These are phyloP conservation scores for Penstemon eatonii DNA, from an alignment of 257 asterid genomes.

Conservation along the genomic window DNA sequence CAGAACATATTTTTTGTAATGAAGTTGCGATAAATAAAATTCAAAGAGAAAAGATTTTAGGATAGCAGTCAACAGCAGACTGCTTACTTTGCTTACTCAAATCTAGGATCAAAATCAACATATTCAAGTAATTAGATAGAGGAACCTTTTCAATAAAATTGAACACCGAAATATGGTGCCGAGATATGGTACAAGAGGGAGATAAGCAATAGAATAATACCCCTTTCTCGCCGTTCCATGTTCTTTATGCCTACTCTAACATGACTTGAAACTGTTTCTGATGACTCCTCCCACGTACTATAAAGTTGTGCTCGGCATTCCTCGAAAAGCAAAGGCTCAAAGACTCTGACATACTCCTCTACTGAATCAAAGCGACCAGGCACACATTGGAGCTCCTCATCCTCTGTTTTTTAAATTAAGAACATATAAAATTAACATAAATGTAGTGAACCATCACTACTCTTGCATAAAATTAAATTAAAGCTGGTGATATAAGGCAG, in stretches of 20 bases:
- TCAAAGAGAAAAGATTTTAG: constrained; percentile 14
- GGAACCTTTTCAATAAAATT: constrained; percentile 9
- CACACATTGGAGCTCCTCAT: constrained; percentile 86
- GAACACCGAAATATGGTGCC: constrained; percentile 9
- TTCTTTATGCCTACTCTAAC: constrained; percentile 73
- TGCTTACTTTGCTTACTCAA: constrained; percentile 17
- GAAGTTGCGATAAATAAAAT: constrained; percentile 2
- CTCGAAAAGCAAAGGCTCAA: constrained; percentile 98
- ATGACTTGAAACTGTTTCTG: constrained; percentile 64
- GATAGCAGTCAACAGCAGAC: constrained; percentile 27
- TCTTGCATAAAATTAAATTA: constrained; percentile 3
- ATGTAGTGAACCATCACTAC: not conserved
- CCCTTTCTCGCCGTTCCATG: constrained; percentile 93
- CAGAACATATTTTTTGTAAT: not conserved
- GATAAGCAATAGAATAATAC: constrained; percentile 39
- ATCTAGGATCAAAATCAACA: constrained; percentile 20
- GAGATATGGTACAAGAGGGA: constrained; percentile 17
- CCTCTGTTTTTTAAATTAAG: constrained; percentile 59
- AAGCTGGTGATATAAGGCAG: not conserved
- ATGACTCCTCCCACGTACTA: constrained; percentile 89
- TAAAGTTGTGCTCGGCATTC: constrained; percentile 95
- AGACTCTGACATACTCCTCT: constrained; percentile 87
- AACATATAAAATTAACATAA: not conserved
- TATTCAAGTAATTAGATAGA: not conserved
- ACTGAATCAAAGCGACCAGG: constrained; percentile 92